Conservation (phyloP, 192 early-diverging fungal genomes). For the Cladochytrium replicatum region DNA sequence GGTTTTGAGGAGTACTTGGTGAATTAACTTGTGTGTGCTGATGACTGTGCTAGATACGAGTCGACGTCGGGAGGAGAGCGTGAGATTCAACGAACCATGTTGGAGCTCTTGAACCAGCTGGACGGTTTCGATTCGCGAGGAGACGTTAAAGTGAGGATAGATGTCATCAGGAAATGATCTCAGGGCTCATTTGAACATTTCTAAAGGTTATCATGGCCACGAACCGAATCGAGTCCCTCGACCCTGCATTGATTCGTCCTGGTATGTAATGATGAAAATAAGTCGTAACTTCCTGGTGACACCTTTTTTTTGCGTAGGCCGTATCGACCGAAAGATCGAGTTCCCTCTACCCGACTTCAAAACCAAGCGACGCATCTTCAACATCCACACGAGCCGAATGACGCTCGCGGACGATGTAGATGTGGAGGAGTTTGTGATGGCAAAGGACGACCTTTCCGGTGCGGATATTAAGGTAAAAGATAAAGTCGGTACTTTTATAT, state of each 20-base stretch:
- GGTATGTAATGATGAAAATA: conserved; percentile 7
- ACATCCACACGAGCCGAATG: conserved; percentile 92
- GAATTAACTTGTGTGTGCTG: no score
- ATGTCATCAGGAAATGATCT: no score
- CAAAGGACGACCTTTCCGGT: conserved; percentile 96
- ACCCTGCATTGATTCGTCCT: conserved; percentile 95
- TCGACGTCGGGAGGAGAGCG: conserved; percentile 91
- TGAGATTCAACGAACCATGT: conserved; percentile 96
- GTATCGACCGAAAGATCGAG: conserved; percentile 99
- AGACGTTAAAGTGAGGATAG: conserved; percentile 73
- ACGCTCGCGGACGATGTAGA: conserved; percentile 93
- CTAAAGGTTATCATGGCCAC: conserved; percentile 92
- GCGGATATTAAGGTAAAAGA: conserved; percentile 84
- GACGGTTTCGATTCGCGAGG: conserved; percentile 95
- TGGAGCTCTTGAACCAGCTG: conserved; percentile 94
- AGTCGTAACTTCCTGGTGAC: no score
- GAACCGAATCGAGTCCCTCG: conserved; percentile 90
- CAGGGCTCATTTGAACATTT: conserved; percentile 17
- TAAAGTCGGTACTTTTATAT: no score
- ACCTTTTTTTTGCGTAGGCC: no score
- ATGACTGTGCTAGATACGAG: conserved; percentile 56
- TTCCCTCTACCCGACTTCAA: conserved; percentile 98
- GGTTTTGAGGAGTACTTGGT: background rate
- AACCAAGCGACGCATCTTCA: conserved; percentile 96
- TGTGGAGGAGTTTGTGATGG: conserved; percentile 98